phyloP scores from a whole-genome alignment of 805 yeast genomes.

The Wickerhamiella shivajii region DNA sequence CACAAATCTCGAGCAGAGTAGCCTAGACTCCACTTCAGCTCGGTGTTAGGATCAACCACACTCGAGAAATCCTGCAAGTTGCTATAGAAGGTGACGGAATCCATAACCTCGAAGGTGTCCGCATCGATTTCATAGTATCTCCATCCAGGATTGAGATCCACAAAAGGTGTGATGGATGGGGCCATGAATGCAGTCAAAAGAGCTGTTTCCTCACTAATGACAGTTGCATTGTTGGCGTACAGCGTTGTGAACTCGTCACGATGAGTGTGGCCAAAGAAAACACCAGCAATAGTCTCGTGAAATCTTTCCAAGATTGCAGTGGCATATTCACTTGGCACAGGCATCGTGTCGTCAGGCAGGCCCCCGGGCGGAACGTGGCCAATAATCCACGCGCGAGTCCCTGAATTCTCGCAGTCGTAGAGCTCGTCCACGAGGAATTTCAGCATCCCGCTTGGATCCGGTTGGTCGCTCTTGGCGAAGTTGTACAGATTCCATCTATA shows the following conservation, averaged over 20 bases:
- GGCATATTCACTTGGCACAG: constrained; percentile 43
- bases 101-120: constrained; percentile 43
- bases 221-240: constrained; percentile 37
- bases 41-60: constrained; percentile 28
- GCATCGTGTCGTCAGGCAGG: constrained; percentile 42
- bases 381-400: constrained; percentile 58
- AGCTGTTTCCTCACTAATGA: constrained; percentile 31
- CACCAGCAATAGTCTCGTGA: constrained; percentile 49
- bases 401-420: constrained; percentile 39
- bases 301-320: constrained; percentile 48
- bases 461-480: constrained; percentile 34
- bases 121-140: constrained; percentile 55
- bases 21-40: constrained; percentile 48
- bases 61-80: constrained; percentile 35
- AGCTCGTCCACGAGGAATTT: constrained; percentile 47
- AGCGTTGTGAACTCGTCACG: constrained; percentile 49
- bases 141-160: constrained; percentile 54
- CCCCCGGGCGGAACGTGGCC: constrained; percentile 48
- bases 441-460: constrained; percentile 51
- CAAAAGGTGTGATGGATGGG: constrained; percentile 51
- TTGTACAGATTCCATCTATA: constrained; percentile 49
- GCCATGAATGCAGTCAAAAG: constrained; percentile 48
- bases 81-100: constrained; percentile 42
- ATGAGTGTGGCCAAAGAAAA: constrained; percentile 62
- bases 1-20: constrained; percentile 51